phyloP scores from a whole-genome alignment of 2,329 filamentous ascomycete genomes.

The Huntiella moniliformis region DNA sequence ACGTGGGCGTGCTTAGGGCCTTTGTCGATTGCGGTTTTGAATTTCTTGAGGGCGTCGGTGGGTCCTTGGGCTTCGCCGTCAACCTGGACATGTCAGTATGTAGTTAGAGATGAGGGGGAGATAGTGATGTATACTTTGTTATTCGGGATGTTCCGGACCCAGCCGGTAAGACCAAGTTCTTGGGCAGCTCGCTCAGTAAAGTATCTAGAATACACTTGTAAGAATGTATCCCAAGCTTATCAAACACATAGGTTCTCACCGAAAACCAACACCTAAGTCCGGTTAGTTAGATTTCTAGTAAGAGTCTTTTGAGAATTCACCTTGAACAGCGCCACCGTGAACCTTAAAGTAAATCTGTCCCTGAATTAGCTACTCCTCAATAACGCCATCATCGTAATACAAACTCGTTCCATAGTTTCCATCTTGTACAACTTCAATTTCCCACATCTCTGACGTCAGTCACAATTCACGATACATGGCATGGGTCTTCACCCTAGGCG shows the following conservation, averaged over 20 bases:
- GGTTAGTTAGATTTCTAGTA: not conserved
- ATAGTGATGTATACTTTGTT: constrained; percentile 27
- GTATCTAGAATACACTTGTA: constrained; percentile 21
- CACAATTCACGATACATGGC: no score
- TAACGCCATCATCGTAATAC: no score
- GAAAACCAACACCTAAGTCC: constrained; percentile 33
- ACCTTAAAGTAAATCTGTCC: constrained; percentile 43
- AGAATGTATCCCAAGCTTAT: not conserved
- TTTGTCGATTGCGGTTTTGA: constrained; percentile 55
- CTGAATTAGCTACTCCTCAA: not conserved
- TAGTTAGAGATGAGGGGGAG: no score
- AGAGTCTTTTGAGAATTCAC: constrained; percentile 22
- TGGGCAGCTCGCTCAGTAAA: constrained; percentile 35
- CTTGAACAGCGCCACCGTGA: constrained; percentile 48
- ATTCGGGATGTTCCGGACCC: constrained; percentile 40
- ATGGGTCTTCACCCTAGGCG: no score
- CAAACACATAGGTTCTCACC: constrained; percentile 21
- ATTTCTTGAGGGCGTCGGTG: constrained; percentile 42
- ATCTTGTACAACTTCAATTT: no score
- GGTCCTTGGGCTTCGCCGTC: constrained; percentile 75
- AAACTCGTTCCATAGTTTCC: no score
- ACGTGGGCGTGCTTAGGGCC: constrained; percentile 60
- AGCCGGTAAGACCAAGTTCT: constrained; percentile 35
- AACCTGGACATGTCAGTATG: constrained; percentile 37
- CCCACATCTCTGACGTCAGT: no score